Percentiles rank a stretch among this genome's conserved stretches.
phyloP scores from a whole-genome alignment of 495 filamentous ascomycete genomes.

The Podospora bellae-mahoneyi region DNA sequence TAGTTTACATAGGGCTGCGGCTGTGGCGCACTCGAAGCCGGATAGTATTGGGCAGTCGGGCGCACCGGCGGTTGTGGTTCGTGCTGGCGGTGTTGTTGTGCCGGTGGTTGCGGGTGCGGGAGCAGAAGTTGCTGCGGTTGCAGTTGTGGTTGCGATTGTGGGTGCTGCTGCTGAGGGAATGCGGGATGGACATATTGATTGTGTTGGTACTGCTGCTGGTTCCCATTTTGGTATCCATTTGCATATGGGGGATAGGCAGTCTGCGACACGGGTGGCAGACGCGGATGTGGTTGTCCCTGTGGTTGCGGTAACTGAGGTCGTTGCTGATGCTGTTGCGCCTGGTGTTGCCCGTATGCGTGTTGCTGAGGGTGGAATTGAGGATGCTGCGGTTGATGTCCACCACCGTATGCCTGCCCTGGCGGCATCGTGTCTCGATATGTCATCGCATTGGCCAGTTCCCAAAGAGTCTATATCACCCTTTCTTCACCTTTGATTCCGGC shows the following conservation, averaged over 20 bases:
- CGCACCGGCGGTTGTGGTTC: constrained; percentile 10
- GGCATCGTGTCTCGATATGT: constrained; percentile 34
- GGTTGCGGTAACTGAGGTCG: constrained; percentile 19
- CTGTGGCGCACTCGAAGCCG: not conserved
- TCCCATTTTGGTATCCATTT: constrained; percentile 23
- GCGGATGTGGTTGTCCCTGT: constrained; percentile 27
- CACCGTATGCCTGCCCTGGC: constrained; percentile 42
- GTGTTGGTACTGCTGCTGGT: constrained; percentile 30
- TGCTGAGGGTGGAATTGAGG: constrained; percentile 20
- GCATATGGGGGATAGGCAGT: constrained; percentile 19
- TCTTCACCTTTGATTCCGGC: not conserved
- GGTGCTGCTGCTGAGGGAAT: constrained; percentile 22
- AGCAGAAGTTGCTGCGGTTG: constrained; percentile 9
- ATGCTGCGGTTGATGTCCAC: constrained; percentile 17
- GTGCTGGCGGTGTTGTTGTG: constrained; percentile 20
- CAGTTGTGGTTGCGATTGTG: constrained; percentile 24
- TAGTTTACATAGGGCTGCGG: constrained; percentile 7
- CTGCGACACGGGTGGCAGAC: constrained; percentile 19
- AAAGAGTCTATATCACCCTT: not conserved
- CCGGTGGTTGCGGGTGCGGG: constrained; percentile 12
- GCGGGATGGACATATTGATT: constrained; percentile 27
- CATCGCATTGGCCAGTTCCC: not conserved
- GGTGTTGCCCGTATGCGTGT: constrained; percentile 18
- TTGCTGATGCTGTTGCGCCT: constrained; percentile 24
- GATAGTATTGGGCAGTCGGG: constrained; percentile 8